Evolutionary conservation across 2,329 filamentous ascomycete genomes (phyloP).

Genomic region (Daldinia sp.): DNA sequence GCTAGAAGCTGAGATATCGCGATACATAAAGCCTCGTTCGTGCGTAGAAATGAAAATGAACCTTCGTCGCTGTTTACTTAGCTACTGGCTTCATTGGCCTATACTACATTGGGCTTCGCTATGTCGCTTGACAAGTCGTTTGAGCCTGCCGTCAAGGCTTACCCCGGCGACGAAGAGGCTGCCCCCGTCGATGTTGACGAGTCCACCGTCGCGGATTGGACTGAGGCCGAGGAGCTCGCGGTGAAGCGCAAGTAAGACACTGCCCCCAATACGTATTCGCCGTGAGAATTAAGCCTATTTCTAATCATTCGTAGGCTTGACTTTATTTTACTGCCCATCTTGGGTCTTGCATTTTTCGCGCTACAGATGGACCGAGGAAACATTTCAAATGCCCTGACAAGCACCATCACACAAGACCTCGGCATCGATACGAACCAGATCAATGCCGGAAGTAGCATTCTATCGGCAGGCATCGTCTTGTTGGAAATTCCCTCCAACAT

Average conservation of each 20-base stretch:
- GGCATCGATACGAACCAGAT: constrained; percentile 42
- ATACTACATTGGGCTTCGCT: background rate
- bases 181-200: constrained; percentile 34
- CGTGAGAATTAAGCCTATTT: too few relatives aligned
- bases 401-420: constrained; percentile 43
- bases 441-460: constrained; percentile 45
- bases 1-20: constrained; percentile 3
- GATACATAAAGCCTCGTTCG: constrained; percentile 13
- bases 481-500: constrained; percentile 48
- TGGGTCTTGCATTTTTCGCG: constrained; percentile 46
- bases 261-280: too few relatives aligned
- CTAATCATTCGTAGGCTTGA: constrained; percentile 36
- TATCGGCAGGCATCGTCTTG: constrained; percentile 45
- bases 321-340: constrained; percentile 46
- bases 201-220: constrained; percentile 41
- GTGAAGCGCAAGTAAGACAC: constrained; percentile 44
- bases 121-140: constrained; percentile 15
- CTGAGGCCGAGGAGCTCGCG: constrained; percentile 43
- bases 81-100: background rate
- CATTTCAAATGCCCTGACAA: constrained; percentile 47
- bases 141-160: constrained; percentile 6
- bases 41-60: background rate
- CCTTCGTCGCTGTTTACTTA: background rate
- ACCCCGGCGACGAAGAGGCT: constrained; percentile 19
- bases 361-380: constrained; percentile 48